phyloP scores from a whole-genome alignment of 179 eudicot genomes.

The Heliamphora pulchella region DNA sequence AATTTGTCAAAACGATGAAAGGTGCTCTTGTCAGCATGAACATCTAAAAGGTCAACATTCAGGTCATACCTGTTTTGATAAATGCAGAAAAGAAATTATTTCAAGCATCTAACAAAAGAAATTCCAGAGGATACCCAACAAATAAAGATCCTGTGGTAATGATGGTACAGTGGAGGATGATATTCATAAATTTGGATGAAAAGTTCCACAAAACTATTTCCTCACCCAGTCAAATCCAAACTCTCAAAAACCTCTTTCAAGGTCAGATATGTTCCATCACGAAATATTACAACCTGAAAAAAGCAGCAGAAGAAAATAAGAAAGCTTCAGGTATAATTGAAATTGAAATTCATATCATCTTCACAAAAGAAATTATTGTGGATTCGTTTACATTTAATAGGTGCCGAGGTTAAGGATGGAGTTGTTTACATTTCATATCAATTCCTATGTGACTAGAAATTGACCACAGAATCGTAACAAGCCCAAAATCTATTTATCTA shows the following conservation, averaged over 20 bases:
- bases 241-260: constrained; percentile 97
- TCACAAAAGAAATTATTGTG: background rate
- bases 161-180: constrained; percentile 1
- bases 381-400: background rate
- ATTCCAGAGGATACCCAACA: background rate
- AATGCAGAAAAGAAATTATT: background rate
- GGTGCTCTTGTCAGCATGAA: constrained; percentile 99
- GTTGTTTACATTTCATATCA: too few species aligned
- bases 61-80: constrained; percentile 64
- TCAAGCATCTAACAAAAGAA: constrained; percentile 8
- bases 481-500: constrained; percentile 1
- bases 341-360: background rate
- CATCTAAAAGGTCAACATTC: constrained; percentile 95
- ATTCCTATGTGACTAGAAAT: background rate
- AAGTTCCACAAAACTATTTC: constrained; percentile 11
- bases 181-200: background rate
- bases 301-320: constrained; percentile 8
- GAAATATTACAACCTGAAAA: constrained; percentile 88
- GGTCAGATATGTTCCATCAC: constrained; percentile 97
- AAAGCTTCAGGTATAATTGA: constrained; percentile 1
- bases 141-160: background rate
- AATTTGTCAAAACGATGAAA: constrained; percentile 99
- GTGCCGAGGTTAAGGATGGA: background rate
- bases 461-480: background rate
- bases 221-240: constrained; percentile 94